Conservation (phyloP, 805 yeast genomes). For the Cyberlindnera lachancei region DNA sequence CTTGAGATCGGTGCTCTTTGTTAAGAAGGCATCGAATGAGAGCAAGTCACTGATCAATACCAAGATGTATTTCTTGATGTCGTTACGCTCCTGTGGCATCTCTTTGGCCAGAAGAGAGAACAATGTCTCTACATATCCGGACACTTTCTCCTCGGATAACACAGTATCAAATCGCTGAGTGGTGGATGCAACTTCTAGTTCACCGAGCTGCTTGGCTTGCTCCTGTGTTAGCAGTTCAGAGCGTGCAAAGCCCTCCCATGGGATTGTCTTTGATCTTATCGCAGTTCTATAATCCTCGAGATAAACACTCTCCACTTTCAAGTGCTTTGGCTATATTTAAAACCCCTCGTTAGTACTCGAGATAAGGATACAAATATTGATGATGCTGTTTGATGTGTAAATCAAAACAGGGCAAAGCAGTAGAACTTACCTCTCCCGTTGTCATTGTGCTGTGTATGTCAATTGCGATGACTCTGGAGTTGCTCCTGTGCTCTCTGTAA, state of each 20-base stretch:
- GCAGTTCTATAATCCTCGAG: slow-evolving; percentile 58
- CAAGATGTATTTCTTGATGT: slow-evolving; percentile 53
- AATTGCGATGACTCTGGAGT: too few relatives aligned
- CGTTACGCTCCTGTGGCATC: slow-evolving; percentile 47
- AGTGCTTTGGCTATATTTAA: slow-evolving; percentile 16
- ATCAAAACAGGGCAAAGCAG: too few relatives aligned
- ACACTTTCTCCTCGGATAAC: slow-evolving; percentile 30
- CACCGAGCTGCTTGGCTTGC: slow-evolving; percentile 45
- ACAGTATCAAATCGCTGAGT: slow-evolving; percentile 35
- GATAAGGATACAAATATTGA: too few relatives aligned
- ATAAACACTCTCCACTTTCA: slow-evolving; percentile 54
- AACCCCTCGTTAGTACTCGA: slow-evolving; percentile 1
- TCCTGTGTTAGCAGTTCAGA: slow-evolving; percentile 57
- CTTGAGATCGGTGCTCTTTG: slow-evolving; percentile 19
- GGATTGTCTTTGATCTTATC: slow-evolving; percentile 72
- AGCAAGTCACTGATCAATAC: slow-evolving; percentile 54
- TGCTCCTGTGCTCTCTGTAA: too few relatives aligned
- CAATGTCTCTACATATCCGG: slow-evolving; percentile 46
- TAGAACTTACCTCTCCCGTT: too few relatives aligned
- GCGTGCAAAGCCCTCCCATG: slow-evolving; percentile 88
- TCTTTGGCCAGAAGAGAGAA: slow-evolving; percentile 46
- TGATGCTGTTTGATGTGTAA: too few relatives aligned
- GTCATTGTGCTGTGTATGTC: too few relatives aligned
- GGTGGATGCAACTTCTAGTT: slow-evolving; percentile 26
- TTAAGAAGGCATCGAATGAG: slow-evolving; percentile 28